Evolutionary conservation across 352 stramenopile species (phyloP), one percentile per base, ranked within the genome.

Genomic region (Phytophthora quininea): DNA sequence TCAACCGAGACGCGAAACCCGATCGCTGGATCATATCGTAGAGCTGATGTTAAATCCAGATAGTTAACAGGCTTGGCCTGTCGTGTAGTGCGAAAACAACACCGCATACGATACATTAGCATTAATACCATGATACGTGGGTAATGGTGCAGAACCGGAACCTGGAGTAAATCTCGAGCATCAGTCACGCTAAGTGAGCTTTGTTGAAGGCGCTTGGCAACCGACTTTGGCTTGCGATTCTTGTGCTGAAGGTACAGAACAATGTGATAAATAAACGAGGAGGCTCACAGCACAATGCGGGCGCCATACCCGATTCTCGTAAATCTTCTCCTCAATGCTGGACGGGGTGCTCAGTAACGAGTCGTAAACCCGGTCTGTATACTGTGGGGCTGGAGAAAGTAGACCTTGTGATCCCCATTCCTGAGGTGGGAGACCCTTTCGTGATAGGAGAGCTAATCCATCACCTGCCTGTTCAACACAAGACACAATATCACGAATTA

Each of bases 1-100:
- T 94, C 86, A 14, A 94, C 52, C 12, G 86, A 71, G 43, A 91
- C 58, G 5, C 84, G 84, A 43, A 94, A 92, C 3, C 86, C 86
- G 24, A 94, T 82, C 14, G 71, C 51, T 30, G 84, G 67, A 4
- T 81, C 67, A 46, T 91, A 94, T 29, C 43, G 58, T 40, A 90
- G 90, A 3, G 69, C 73, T 31, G n/a, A 64, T 9, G 60, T 57
- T 19, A 89, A 62, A n/a, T 88, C 68, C 14, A 92, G 56, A 31
- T 80, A 87, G 8, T 52, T 49, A 19, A 42, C 40, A 29, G 86
- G 86, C 50, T 90, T 92, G 1, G 50, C 14, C 66, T 89, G 64
- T 0, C 9, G 5, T 4, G 19, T 24, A 24, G 19, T 24, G 19
- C 19, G 19, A 24, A 24, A 24, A 61, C 6, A 58, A 59, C 12